phyloP scores from a whole-genome alignment of 1,139 yeast genomes.

The Hemisphaericaspora subhashii region DNA sequence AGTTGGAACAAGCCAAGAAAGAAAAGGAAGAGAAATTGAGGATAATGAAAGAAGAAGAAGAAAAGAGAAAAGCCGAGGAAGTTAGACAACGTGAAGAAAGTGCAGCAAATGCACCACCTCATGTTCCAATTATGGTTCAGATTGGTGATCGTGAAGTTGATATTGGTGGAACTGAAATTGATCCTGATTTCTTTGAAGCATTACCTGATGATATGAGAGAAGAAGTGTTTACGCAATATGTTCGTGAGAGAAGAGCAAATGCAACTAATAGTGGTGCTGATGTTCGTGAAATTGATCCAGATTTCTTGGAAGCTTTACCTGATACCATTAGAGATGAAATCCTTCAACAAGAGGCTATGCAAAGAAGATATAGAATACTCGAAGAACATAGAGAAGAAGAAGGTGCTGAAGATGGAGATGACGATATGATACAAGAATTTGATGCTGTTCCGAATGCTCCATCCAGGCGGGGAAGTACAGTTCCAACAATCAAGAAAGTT shows the following conservation, averaged over 20 bases:
- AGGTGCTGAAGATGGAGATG: slow-evolving; percentile 23
- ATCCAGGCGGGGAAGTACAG: slow-evolving; percentile 4
- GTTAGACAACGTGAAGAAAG: slow-evolving; percentile 35
- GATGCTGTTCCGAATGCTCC: slow-evolving; percentile 4
- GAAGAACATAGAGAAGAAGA: slow-evolving; percentile 27
- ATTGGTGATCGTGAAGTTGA: slow-evolving; percentile 83
- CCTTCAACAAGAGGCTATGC: slow-evolving; percentile 63
- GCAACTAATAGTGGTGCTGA: slow-evolving; percentile 45
- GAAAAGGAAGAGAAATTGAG: slow-evolving; percentile 31
- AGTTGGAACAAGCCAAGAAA: slow-evolving; percentile 26
- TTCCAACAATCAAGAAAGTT: slow-evolving; percentile 8
- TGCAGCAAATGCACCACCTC: slow-evolving; percentile 17
- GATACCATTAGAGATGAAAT: slow-evolving; percentile 72
- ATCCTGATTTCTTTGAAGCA: slow-evolving; percentile 87
- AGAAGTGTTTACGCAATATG: slow-evolving; percentile 86
- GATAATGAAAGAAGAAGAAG: slow-evolving; percentile 35
- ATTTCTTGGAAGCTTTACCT: slow-evolving; percentile 80
- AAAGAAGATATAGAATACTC: slow-evolving; percentile 36
- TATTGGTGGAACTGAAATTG: slow-evolving; percentile 87
- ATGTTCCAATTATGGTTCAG: slow-evolving; percentile 62
- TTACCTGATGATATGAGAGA: slow-evolving; percentile 92
- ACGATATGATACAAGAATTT: slow-evolving; percentile 3
- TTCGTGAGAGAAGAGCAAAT: slow-evolving; percentile 64
- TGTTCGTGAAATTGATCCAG: slow-evolving; percentile 73
- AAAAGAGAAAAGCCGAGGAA: slow-evolving; percentile 35